Conservation (phyloP, 2,329 filamentous ascomycete species). For the Fusarium sp. region DNA sequence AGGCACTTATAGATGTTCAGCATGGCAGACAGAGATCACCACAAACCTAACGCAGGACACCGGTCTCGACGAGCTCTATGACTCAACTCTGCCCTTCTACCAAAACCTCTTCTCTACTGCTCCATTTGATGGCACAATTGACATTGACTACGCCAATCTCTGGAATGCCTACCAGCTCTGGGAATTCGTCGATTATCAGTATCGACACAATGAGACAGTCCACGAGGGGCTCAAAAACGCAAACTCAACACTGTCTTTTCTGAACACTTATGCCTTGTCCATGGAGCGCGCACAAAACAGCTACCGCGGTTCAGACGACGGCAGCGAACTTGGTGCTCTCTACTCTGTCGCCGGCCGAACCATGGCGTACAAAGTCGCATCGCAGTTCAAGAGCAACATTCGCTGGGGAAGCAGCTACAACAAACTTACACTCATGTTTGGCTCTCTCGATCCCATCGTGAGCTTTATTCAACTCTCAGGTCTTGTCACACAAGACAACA, state of each 20-base stretch:
- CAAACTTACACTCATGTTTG: constrained; percentile 64
- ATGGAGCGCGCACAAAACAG: constrained; percentile 68
- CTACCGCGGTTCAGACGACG: constrained; percentile 58
- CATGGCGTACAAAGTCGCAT: constrained; percentile 56
- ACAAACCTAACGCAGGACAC: constrained; percentile 40
- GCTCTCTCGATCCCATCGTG: constrained; percentile 63
- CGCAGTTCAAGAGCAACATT: constrained; percentile 55
- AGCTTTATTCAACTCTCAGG: constrained; percentile 62
- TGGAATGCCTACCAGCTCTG: constrained; percentile 63
- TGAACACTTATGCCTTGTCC: constrained; percentile 70
- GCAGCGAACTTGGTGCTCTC: constrained; percentile 48
- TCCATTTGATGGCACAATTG: constrained; percentile 52
- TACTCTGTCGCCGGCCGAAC: constrained; percentile 64
- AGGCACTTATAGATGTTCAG: constrained; percentile 51
- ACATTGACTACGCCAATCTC: constrained; percentile 50
- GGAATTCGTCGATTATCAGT: constrained; percentile 64
- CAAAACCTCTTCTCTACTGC: constrained; percentile 50
- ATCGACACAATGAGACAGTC: constrained; percentile 60
- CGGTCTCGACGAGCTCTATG: constrained; percentile 37
- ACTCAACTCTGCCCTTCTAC: constrained; percentile 53
- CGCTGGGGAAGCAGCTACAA: constrained; percentile 49
- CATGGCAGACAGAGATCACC: constrained; percentile 48
- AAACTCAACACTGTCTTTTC: constrained; percentile 50
- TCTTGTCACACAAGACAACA: constrained; percentile 60
- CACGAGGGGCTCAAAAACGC: constrained; percentile 48